Evolutionary conservation across 2,329 filamentous ascomycete species (phyloP).

Genomic region (Penicillium decumbens): DNA sequence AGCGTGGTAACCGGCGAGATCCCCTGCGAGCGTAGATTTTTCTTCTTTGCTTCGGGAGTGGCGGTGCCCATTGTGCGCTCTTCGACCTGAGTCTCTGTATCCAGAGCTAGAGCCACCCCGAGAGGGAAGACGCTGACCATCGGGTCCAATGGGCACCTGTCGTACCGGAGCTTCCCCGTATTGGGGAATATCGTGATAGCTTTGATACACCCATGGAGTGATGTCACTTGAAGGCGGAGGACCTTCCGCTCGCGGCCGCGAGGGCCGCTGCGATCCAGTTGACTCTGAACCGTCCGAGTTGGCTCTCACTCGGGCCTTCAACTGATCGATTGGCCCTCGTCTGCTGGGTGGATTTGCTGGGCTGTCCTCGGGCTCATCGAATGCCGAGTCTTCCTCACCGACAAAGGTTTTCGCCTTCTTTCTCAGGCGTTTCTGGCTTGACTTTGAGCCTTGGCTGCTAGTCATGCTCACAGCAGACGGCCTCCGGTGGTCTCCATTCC

Average conservation of each 20-base stretch:
- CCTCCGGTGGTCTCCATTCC: constrained; percentile 67
- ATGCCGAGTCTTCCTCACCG: constrained; percentile 76
- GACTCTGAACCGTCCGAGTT: constrained; percentile 68
- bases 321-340: constrained; percentile 45
- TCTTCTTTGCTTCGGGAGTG: constrained; percentile 57
- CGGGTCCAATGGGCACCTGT: constrained; percentile 63
- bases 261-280: constrained; percentile 62
- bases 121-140: constrained; percentile 62
- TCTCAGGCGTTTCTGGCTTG: constrained; percentile 66
- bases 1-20: constrained; percentile 50
- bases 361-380: constrained; percentile 62
- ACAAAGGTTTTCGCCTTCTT: constrained; percentile 90
- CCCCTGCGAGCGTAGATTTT: constrained; percentile 36
- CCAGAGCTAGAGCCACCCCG: constrained; percentile 41
- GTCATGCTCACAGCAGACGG: constrained; percentile 86
- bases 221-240: constrained; percentile 86
- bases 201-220: constrained; percentile 95
- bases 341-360: constrained; percentile 40
- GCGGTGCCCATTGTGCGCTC: constrained; percentile 46
- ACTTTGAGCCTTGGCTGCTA: constrained; percentile 78
- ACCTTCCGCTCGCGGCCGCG: constrained; percentile 64
- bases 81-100: constrained; percentile 51
- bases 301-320: constrained; percentile 66
- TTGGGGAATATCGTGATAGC: constrained; percentile 69
- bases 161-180: constrained; percentile 75